Conservation (phyloP, 176 grass and related monocot genomes). For the Saccharum spontaneum region DNA sequence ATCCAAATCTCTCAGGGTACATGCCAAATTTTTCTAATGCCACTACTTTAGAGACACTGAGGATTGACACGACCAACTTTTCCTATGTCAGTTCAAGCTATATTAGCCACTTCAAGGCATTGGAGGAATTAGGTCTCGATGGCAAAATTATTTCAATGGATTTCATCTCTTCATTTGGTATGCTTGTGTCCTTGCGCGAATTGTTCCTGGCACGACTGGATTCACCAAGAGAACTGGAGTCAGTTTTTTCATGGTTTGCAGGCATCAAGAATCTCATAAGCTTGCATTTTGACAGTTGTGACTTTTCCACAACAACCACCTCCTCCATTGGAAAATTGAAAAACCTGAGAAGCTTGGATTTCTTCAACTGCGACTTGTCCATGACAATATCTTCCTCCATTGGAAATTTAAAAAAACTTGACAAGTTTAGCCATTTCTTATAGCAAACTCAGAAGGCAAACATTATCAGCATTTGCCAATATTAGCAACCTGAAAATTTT, state of each 20-base stretch:
- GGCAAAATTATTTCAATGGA: not conserved
- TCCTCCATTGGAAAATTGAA: too few relatives aligned
- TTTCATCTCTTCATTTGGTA: not conserved
- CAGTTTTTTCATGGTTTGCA: slow-evolving; percentile 13
- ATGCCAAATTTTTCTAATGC: not conserved
- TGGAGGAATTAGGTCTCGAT: slow-evolving; percentile 11
- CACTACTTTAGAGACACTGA: not conserved
- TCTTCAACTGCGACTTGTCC: not conserved
- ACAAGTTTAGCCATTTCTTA: fast-evolving
- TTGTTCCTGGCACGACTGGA: not conserved
- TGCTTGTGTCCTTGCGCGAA: not conserved
- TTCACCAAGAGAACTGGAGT: not conserved
- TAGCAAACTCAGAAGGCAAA: not conserved
- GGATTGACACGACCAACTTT: slow-evolving; percentile 1
- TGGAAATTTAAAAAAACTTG: not conserved
- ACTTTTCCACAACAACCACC: too few relatives aligned
- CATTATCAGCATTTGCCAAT: not conserved
- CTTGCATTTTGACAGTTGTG: too few relatives aligned
- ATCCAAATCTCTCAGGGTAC: slow-evolving; percentile 15
- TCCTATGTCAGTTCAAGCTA: not conserved
- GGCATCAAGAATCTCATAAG: too few relatives aligned
- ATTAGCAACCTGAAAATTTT: slow-evolving; percentile 2
- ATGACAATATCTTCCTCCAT: not conserved
- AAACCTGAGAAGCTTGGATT: not conserved
- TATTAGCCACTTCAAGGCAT: not conserved